Evolutionary conservation across 108 stramenopile species (phyloP).

Genomic region (Nannochloropsis oceanica): DNA sequence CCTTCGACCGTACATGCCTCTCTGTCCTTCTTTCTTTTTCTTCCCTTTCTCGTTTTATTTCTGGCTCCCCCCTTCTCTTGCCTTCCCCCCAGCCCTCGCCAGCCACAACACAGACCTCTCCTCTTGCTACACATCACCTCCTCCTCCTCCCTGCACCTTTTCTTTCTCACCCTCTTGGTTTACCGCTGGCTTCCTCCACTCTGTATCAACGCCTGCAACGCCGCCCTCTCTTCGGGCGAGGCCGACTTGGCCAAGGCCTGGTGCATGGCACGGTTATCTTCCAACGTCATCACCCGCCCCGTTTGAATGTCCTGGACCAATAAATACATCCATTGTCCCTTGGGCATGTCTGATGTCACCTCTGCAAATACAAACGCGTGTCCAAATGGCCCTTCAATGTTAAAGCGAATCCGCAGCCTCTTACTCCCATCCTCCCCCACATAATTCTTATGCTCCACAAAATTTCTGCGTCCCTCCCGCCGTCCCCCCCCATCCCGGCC

Average conservation of each 20-base stretch:
- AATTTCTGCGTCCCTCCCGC: constrained; percentile 83
- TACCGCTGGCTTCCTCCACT: neutral
- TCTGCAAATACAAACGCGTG: constrained; percentile 37
- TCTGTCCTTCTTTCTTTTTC: too few relatives aligned
- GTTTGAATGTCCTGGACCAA: constrained; percentile 73
- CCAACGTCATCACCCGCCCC: constrained; percentile 25
- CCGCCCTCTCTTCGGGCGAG: neutral
- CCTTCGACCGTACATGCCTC: too few relatives aligned
- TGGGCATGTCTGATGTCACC: constrained; percentile 24
- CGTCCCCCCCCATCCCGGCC: constrained; percentile 80
- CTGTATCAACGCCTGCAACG: neutral
- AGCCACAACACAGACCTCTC: too few relatives aligned
- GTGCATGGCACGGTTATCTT: constrained; percentile 22
- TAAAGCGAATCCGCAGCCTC: constrained; percentile 72
- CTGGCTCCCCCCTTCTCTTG: too few relatives aligned
- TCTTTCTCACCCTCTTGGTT: neutral
- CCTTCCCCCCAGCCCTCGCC: too few relatives aligned
- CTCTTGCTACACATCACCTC: too few relatives aligned
- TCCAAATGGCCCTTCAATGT: constrained; percentile 66
- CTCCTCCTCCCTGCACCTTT: too few relatives aligned
- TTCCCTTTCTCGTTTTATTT: too few relatives aligned
- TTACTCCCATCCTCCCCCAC: constrained; percentile 63
- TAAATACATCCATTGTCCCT: constrained; percentile 75
- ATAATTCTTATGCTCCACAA: constrained; percentile 82
- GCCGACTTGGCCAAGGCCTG: neutral